phyloP scores from a whole-genome alignment of 2,329 filamentous ascomycete species.

The Domatiomyces globalis region DNA sequence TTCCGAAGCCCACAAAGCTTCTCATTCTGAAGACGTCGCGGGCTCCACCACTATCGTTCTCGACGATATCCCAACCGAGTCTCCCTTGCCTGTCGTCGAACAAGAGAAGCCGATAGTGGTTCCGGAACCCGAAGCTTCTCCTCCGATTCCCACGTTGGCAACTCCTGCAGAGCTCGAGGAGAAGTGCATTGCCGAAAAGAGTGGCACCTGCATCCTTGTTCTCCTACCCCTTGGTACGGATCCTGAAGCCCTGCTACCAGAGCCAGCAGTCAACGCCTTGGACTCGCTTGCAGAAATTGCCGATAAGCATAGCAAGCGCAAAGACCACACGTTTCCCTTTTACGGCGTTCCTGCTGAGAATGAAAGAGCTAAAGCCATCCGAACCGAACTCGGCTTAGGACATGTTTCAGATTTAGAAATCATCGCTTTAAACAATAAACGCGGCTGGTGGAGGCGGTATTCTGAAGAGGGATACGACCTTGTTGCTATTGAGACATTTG shows the following conservation, averaged over 20 bases:
- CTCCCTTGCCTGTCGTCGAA: constrained; percentile 36
- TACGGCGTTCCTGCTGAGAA: constrained; percentile 56
- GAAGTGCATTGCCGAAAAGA: constrained; percentile 60
- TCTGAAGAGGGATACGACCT: constrained; percentile 39
- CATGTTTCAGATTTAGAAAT: constrained; percentile 47
- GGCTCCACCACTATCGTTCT: constrained; percentile 37
- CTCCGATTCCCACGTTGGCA: constrained; percentile 52
- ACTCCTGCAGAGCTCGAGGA: constrained; percentile 50
- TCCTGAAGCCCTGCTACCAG: constrained; percentile 34
- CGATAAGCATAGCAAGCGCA: constrained; percentile 55
- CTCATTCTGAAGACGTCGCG: constrained; percentile 33
- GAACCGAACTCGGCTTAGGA: constrained; percentile 48
- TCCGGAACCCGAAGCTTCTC: constrained; percentile 42
- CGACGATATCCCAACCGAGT: constrained; percentile 39
- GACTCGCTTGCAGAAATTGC: constrained; percentile 56
- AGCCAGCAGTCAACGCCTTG: constrained; percentile 39
- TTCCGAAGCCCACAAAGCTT: constrained; percentile 38
- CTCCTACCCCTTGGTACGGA: constrained; percentile 46
- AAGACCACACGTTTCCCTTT: constrained; percentile 66
- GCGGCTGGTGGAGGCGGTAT: constrained; percentile 73
- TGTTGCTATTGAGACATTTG: constrained; percentile 62
- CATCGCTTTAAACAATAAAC: constrained; percentile 70
- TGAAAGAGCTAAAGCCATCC: constrained; percentile 40
- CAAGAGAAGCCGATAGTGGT: constrained; percentile 34
- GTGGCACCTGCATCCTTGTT: constrained; percentile 69